Base-by-base conservation (phyloP, 1,139 yeast species). In the Pichia terricola region DNA sequence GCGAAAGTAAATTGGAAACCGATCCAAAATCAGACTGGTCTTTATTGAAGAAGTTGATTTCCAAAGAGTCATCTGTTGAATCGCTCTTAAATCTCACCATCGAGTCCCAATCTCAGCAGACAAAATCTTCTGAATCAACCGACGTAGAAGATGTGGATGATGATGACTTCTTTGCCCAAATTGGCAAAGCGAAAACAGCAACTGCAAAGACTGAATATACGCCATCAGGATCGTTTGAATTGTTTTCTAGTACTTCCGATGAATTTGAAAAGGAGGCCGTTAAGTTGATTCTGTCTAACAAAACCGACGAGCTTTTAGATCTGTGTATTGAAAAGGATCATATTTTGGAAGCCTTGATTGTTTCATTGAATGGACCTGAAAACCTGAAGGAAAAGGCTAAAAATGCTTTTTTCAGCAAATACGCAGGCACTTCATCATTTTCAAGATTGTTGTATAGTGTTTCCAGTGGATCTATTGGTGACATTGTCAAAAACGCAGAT, bases 401-500 rank as follows among this genome's bases (percentile, higher is more conserved):
- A 57, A 73, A 75, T 55, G 81, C 81, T 22, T 91, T 81, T 61
- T 82, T 88, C 62, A 59, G 70, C 38, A 75, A 77, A 55, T 67
- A 74, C 52, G 78, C 78, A 16, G 61, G 67, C 6, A 63, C 71
- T n/a, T 69, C 81, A 22, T 57, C 70, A 6, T 70, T 85, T 49
- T 74, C 95, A 5, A 81, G 98, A 58, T 69, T 88, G 25, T 67
- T 91, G 46, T 80, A 79, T 62, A 77, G 81, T 46, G 74, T 79
- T 22, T 70, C 87, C 2, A 69, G 75, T 31, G 71, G 70, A 42
- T 71, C 81, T 52, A 72, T 85, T 26, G 66, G 74, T 33, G 97
- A 91, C 61, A 64, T 91, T 51, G 94, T 87, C 34, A 72, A 75
- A 34, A 81, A 89, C 58, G 85, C 87, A 28, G 82, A 84, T 57